Evolutionary conservation across 2,329 filamentous ascomycete genomes (phyloP).

Genomic region (Hypoxylon sp.): DNA sequence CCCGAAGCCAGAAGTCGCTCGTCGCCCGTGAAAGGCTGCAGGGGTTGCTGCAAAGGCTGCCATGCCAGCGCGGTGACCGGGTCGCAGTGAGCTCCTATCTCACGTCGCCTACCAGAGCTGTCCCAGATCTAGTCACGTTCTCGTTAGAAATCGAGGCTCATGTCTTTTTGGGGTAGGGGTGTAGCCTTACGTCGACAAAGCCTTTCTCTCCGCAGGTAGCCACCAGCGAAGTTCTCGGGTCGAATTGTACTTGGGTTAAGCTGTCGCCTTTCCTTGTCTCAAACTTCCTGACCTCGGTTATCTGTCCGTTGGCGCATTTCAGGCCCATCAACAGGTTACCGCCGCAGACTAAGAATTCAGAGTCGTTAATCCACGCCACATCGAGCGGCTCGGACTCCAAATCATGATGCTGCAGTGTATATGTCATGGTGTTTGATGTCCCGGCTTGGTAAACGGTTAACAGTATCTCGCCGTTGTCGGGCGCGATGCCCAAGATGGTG

Average conservation of each 20-base stretch:
- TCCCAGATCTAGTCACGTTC: constrained; percentile 60
- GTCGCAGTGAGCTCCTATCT: constrained; percentile 67
- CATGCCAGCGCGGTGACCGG: constrained; percentile 66
- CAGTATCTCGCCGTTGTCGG: constrained; percentile 60
- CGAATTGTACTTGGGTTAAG: constrained; percentile 64
- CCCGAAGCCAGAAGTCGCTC: constrained; percentile 68
- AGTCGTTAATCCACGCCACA: constrained; percentile 66
- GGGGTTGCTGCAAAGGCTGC: constrained; percentile 60
- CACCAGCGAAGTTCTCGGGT: constrained; percentile 59
- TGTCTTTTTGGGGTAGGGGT: neutral
- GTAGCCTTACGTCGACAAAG: constrained; percentile 62
- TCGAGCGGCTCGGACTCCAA: constrained; percentile 62
- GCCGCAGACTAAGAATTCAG: constrained; percentile 66
- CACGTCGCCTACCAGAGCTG: constrained; percentile 59
- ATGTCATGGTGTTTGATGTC: constrained; percentile 55
- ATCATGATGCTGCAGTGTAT: constrained; percentile 59
- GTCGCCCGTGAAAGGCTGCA: constrained; percentile 46
- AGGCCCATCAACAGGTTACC: constrained; percentile 62
- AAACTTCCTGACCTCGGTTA: constrained; percentile 58
- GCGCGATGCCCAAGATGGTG: constrained; percentile 65
- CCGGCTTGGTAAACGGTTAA: constrained; percentile 62
- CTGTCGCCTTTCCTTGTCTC: constrained; percentile 62
- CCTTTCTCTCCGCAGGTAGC: constrained; percentile 69
- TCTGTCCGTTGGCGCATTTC: constrained; percentile 55
- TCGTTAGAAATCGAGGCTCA: constrained; percentile 18